Evolutionary conservation across 805 yeast genomes (phyloP).

Genomic region (Pichia gijzeniarum): DNA sequence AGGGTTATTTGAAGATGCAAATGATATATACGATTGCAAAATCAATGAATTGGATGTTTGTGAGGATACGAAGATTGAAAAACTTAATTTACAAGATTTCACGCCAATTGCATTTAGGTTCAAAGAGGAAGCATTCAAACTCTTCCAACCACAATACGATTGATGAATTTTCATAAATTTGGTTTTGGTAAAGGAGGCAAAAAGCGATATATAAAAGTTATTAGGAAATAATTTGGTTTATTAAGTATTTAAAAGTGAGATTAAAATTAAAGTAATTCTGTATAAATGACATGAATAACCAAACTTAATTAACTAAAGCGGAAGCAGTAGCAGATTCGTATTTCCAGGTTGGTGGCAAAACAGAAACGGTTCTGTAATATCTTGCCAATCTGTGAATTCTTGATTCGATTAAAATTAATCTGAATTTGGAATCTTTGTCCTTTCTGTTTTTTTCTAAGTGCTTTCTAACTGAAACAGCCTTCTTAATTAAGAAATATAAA

Average conservation of each 20-base stretch:
- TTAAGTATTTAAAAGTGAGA: conserved; percentile 16
- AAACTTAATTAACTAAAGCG: conserved; percentile 91
- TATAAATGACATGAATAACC: conserved; percentile 16
- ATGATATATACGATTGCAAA: conserved; percentile 17
- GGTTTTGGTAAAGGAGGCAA: no score
- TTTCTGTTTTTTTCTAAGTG: conserved; percentile 99
- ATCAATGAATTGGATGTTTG: conserved; percentile 20
- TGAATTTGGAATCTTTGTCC: conserved; percentile 99
- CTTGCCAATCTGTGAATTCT: conserved; percentile 99
- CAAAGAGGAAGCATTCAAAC: conserved; percentile 32
- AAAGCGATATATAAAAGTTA: no score
- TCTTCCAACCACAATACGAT: conserved; percentile 8
- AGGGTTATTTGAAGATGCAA: conserved; percentile 37
- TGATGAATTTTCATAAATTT: no score
- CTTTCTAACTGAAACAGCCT: conserved; percentile 99
- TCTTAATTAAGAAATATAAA: conserved; percentile 97
- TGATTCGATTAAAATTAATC: conserved; percentile 99
- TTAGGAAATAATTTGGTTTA: conserved; percentile 10
- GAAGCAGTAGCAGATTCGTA: conserved; percentile 99
- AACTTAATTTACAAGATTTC: conserved; percentile 34
- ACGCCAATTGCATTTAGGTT: conserved; percentile 37
- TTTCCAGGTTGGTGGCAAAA: conserved; percentile 99
- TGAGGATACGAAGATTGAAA: conserved; percentile 26
- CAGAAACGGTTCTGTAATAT: conserved; percentile 99
- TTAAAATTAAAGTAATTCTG: conserved; percentile 5